Percentiles rank a stretch among this genome's conserved stretches.
These are phyloP conservation scores for Syzygium jambos DNA, from an alignment of 345 rosid species.

Conservation along the genomic window DNA sequence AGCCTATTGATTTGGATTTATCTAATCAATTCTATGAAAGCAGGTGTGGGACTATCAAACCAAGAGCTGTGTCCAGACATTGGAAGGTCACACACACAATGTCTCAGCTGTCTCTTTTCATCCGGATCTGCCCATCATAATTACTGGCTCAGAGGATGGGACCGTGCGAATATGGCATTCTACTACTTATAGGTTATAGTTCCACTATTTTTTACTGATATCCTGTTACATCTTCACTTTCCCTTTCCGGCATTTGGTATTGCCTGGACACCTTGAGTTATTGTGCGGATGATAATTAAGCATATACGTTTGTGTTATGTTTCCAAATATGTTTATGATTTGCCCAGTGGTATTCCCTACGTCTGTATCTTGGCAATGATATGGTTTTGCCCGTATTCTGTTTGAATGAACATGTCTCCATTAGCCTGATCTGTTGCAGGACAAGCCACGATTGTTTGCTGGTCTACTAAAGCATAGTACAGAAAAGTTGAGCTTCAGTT, in stretches of 20 bases:
- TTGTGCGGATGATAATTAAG: neutral
- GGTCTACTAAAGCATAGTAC: neutral
- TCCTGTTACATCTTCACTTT: neutral
- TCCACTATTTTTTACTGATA: neutral
- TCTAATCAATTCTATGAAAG: conserved; percentile 4
- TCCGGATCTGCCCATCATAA: conserved; percentile 76
- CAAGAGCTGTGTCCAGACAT: conserved; percentile 66
- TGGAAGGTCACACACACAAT: conserved; percentile 87
- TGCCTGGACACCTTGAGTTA: neutral
- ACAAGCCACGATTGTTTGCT: neutral
- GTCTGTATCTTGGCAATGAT: neutral
- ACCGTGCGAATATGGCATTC: conserved; percentile 80
- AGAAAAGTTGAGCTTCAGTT: neutral
- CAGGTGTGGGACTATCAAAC: conserved; percentile 91
- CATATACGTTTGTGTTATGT: neutral
- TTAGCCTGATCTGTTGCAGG: neutral
- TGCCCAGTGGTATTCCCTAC: neutral
- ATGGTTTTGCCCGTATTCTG: neutral
- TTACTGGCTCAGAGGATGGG: conserved; percentile 86
- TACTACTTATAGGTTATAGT: conserved; percentile 63
- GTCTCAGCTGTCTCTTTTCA: conserved; percentile 76
- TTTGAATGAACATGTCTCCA: neutral
- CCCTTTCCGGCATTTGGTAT: neutral
- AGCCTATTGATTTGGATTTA: conserved; percentile 1
- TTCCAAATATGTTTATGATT: neutral